These are phyloP conservation scores for Vaccinium macrocarpon DNA, from an alignment of 148 eudicot genomes.

Conservation along the genomic window DNA sequence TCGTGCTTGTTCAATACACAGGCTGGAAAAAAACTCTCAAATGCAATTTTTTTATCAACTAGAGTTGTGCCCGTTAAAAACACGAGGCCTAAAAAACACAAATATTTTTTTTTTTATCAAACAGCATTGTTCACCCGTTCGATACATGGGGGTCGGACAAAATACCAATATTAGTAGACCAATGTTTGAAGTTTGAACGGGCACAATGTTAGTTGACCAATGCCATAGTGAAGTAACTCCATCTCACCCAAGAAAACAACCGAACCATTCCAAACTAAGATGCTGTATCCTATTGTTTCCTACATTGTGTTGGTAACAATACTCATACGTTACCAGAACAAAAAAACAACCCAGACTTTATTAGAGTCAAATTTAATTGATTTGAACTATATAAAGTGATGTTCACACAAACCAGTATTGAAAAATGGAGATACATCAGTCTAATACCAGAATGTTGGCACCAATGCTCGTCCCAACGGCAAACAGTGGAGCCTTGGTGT, in stretches of 20 bases:
- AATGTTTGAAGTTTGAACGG: no score
- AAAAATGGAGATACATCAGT: background rate
- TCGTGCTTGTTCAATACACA: no score
- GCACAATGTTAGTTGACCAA: background rate
- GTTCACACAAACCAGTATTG: background rate
- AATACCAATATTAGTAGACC: no score
- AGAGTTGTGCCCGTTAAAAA: no score
- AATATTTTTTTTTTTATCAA: no score
- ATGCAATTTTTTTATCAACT: no score
- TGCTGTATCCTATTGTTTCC: background rate
- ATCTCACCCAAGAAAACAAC: background rate
- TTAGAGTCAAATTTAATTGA: background rate
- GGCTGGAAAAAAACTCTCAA: no score
- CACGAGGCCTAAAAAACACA: no score
- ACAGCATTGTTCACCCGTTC: no score
- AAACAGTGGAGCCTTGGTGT: conserved; percentile 66
- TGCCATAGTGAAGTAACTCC: background rate
- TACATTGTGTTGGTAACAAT: background rate
- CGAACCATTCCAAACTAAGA: background rate
- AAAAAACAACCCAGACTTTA: background rate
- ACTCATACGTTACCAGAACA: background rate
- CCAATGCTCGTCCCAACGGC: conserved; percentile 89
- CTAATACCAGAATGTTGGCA: conserved; percentile 78
- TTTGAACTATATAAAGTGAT: background rate
- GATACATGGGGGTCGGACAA: no score